Base-by-base conservation (phyloP, 208 protist genomes). In the Kentomonas sorsogonicus region DNA sequence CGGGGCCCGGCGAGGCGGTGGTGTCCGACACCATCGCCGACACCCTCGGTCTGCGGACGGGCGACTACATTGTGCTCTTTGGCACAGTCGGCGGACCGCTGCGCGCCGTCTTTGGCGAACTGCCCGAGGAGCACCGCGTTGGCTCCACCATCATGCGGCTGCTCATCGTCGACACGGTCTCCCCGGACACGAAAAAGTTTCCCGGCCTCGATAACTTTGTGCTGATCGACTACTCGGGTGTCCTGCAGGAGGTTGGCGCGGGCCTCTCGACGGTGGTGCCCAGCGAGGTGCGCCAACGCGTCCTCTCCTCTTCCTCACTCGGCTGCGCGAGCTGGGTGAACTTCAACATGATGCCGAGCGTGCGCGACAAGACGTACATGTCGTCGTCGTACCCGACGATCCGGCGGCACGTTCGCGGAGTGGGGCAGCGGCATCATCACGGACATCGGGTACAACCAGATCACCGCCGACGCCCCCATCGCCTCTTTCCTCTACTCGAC, bases 381-480 rank as follows among this genome's bases (percentile, higher is more conserved):
- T 46, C 63, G 29, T 60, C 66, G 4, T 63, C 73, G 56, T 91
- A 77, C 73, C 33, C 55, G 26, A 16, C 13, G 22, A 81, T 96
- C 22, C 77, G 74, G 26, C 15, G 44, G n/a, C 0, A 10, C 33
- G 1, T 44, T 95, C 6, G 41, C 46, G 13, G 44, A 66, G 16
- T 96, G 82, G 74, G 67, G 73, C 3, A 40, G 54, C 2, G 53
- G 56, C 0, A 62, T 94, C 15, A 41, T 90, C 1, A 68, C 59
- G 1, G 61, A 54, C 10, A 11, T 95, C 16, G 87, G 89, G 1
- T 81, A 77, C 25, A 79, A 89, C 52, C 69, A 91, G 68, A 11
- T 97, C 0, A 36, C 48, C 13, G 54, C 71, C n/a, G 20, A 13
- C 2, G 70, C 86, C 2, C 83, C 79, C 15, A 41, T 97, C 11